Conservation (phyloP, 2,329 filamentous ascomycete species). For the Septoria linicola region DNA sequence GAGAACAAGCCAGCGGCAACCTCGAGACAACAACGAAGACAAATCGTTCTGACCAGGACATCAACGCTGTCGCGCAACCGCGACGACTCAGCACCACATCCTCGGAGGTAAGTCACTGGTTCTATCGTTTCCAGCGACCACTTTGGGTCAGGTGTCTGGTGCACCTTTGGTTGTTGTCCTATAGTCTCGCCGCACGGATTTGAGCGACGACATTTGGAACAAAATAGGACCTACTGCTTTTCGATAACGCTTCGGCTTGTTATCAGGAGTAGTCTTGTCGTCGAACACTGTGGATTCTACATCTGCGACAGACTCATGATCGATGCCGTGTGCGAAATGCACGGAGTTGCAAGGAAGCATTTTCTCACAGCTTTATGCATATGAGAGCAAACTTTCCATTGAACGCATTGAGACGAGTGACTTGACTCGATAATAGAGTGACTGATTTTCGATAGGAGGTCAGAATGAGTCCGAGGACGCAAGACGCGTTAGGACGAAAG, state of each 20-base stretch:
- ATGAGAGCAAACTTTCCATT: background rate
- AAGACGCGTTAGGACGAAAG: constrained; percentile 9
- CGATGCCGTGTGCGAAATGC: background rate
- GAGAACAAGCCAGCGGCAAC: background rate
- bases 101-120: background rate
- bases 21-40: constrained; percentile 5
- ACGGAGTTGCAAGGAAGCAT: background rate
- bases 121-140: too few species aligned
- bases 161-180: too few species aligned
- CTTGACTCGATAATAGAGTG: background rate
- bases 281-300: background rate
- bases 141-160: too few species aligned
- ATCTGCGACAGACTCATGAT: background rate
- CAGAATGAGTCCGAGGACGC: constrained; percentile 14
- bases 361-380: background rate
- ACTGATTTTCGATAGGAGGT: constrained; percentile 10
- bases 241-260: too few species aligned
- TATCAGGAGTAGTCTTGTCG: too few species aligned
- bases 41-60: constrained; percentile 8
- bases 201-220: too few species aligned
- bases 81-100: background rate
- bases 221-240: too few species aligned
- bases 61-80: background rate
- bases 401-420: background rate
- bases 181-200: too few species aligned